Percentiles rank a stretch among this genome's conserved stretches.
phyloP scores from a whole-genome alignment of 2,329 filamentous ascomycete species.

The Lachnellula arida region DNA sequence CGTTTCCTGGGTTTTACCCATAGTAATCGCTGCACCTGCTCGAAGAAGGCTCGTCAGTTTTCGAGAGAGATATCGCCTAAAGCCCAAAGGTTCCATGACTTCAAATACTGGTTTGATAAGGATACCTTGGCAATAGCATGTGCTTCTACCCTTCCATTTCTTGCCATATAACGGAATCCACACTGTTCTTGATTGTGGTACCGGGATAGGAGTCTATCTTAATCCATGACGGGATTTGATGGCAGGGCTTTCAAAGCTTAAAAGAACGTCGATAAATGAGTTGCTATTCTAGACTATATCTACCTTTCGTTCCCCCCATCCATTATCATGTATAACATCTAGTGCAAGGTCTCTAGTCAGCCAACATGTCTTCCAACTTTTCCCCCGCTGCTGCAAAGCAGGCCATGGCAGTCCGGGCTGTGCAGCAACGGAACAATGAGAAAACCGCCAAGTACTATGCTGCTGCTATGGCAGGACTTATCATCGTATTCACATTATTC shows the following conservation, averaged over 20 bases:
- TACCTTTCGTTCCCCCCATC: background rate
- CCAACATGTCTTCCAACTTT: conserved; percentile 7
- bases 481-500: conserved; percentile 19
- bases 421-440: conserved; percentile 9
- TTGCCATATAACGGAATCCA: background rate
- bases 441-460: conserved; percentile 19
- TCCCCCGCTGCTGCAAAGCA: conserved; percentile 11
- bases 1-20: background rate
- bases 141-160: background rate
- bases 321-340: background rate
- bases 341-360: background rate
- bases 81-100: background rate
- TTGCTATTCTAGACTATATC: background rate
- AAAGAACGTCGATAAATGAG: background rate
- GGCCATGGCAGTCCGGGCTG: background rate
- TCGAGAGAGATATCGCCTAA: background rate
- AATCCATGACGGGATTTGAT: background rate
- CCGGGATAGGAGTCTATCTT: background rate
- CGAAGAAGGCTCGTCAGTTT: background rate
- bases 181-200: background rate
- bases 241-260: background rate
- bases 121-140: background rate
- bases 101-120: background rate
- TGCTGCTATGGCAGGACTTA: conserved; percentile 17
- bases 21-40: background rate